Percentiles rank a stretch among this genome's conserved stretches.
Evolutionary conservation across 495 filamentous ascomycete species (phyloP).

Genomic region (Aspergillus avenaceus): DNA sequence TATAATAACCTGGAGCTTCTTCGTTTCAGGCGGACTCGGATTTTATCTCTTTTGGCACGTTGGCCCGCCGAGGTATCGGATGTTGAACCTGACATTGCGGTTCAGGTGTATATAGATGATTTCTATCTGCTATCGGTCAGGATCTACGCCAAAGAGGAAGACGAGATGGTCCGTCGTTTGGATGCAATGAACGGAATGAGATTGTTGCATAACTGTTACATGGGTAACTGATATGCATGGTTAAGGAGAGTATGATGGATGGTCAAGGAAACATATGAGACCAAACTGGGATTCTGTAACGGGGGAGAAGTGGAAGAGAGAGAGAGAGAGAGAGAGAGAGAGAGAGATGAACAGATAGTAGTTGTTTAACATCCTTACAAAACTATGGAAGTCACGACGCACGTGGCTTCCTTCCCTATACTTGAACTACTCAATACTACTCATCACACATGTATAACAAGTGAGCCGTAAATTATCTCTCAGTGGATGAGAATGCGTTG

Average conservation of each 20-base stretch:
- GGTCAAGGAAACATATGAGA: no score
- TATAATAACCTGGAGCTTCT: slow-evolving; percentile 38
- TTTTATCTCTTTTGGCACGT: slow-evolving; percentile 10
- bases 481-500: slow-evolving; percentile 7
- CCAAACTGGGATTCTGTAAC: background rate
- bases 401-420: no score
- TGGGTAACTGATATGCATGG: background rate
- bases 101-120: no score
- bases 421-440: no score
- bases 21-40: slow-evolving; percentile 24
- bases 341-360: background rate
- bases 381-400: background rate
- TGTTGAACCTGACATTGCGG: slow-evolving; percentile 25
- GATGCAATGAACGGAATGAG: background rate
- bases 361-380: no score
- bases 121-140: no score
- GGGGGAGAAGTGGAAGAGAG: background rate
- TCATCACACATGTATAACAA: no score
- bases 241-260: background rate
- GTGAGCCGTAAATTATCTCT: no score
- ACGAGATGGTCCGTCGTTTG: no score
- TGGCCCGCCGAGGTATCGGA: slow-evolving; percentile 14
- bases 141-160: no score
- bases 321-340: background rate
- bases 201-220: background rate